phyloP scores from a whole-genome alignment of 495 filamentous ascomycete genomes.

The Podospora didyma region DNA sequence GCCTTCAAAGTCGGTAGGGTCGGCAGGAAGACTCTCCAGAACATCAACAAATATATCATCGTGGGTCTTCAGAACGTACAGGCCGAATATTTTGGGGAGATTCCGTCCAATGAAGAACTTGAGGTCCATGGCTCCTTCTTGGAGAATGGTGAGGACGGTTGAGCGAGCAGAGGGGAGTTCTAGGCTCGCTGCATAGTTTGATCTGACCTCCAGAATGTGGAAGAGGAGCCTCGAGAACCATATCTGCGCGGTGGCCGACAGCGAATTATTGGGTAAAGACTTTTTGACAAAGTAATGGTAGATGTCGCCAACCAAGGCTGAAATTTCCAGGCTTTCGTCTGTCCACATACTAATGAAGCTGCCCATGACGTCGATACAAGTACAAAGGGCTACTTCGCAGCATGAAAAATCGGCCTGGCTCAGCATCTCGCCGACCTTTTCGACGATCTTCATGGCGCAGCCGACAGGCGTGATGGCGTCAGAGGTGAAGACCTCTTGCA shows the following conservation, averaged over 20 bases:
- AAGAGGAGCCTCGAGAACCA: slow-evolving; percentile 63
- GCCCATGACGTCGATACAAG: slow-evolving; percentile 68
- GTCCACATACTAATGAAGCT: slow-evolving; percentile 63
- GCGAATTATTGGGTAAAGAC: slow-evolving; percentile 56
- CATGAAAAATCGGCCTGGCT: slow-evolving; percentile 59
- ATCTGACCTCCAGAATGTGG: slow-evolving; percentile 58
- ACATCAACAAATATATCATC: slow-evolving; percentile 78
- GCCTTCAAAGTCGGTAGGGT: slow-evolving; percentile 69
- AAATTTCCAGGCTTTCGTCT: slow-evolving; percentile 48
- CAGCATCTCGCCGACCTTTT: slow-evolving; percentile 53
- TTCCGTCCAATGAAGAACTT: slow-evolving; percentile 68
- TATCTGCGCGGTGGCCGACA: slow-evolving; percentile 65
- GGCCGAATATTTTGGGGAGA: slow-evolving; percentile 72
- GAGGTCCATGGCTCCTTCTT: slow-evolving; percentile 62
- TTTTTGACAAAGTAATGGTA: slow-evolving; percentile 73
- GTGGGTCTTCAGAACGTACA: slow-evolving; percentile 72
- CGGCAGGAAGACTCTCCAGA: slow-evolving; percentile 64
- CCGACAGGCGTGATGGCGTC: slow-evolving; percentile 38
- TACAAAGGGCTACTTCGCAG: slow-evolving; percentile 69
- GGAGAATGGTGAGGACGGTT: slow-evolving; percentile 68
- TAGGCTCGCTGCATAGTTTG: slow-evolving; percentile 54
- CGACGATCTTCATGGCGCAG: slow-evolving; percentile 41
- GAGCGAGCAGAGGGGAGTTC: slow-evolving; percentile 65
- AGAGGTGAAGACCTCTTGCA: slow-evolving; percentile 45
- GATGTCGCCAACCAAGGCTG: slow-evolving; percentile 62